Evolutionary conservation across 805 yeast genomes (phyloP).

Genomic region (Candida parachauliodes): DNA sequence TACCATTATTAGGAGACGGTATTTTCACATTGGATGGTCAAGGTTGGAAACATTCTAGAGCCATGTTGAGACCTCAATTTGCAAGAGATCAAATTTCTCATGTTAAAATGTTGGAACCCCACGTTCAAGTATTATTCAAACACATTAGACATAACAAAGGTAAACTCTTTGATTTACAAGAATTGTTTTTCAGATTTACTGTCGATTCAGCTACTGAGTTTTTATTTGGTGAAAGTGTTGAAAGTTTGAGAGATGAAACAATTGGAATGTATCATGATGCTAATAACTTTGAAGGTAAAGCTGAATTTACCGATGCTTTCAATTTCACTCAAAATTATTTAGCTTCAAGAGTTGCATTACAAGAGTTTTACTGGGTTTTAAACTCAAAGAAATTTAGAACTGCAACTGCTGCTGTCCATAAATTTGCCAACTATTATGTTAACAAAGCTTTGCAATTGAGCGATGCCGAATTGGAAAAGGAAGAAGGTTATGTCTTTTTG

Average conservation of each 20-base stretch:
- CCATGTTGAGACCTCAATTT: conserved; percentile 45
- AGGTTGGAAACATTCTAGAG: conserved; percentile 42
- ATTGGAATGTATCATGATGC: conserved; percentile 15
- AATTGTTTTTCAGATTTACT: conserved; percentile 35
- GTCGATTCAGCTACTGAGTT: conserved; percentile 41
- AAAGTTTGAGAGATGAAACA: conserved; percentile 25
- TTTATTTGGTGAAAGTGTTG: conserved; percentile 40
- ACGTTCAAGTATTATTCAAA: conserved; percentile 30
- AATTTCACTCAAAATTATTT: conserved; percentile 29
- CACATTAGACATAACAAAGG: conserved; percentile 28
- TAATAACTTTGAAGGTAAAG: conserved; percentile 27
- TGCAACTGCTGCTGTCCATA: conserved; percentile 23
- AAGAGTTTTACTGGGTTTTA: conserved; percentile 23
- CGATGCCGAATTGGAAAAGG: conserved; percentile 23
- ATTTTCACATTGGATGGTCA: conserved; percentile 40
- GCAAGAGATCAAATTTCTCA: conserved; percentile 42
- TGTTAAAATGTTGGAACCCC: conserved; percentile 37
- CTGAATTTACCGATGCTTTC: conserved; percentile 32
- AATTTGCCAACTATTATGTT: conserved; percentile 27
- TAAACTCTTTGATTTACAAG: conserved; percentile 32
- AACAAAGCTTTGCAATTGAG: conserved; percentile 25
- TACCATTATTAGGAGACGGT: conserved; percentile 40
- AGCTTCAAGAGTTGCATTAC: conserved; percentile 24
- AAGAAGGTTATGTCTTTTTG: conserved; percentile 32
- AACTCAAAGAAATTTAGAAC: conserved; percentile 20